Evolutionary conservation across 2,329 filamentous ascomycete species (phyloP), one percentile per base, ranked within the genome.

Genomic region (Shiraia bambusicola): DNA sequence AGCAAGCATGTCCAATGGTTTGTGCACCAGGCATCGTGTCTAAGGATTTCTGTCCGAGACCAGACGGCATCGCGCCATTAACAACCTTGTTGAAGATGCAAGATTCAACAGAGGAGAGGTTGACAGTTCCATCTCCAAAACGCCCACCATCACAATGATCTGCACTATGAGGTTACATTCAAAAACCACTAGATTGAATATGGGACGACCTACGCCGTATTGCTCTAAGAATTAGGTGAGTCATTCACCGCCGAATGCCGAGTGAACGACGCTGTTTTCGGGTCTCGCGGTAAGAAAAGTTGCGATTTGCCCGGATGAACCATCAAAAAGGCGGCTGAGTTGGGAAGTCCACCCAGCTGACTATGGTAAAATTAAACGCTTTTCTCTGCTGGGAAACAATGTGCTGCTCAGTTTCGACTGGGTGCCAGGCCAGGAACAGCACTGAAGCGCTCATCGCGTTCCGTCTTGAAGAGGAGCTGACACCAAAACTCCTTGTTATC

Each of bases 401-500:
- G 12, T 34, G 16, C 19, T 5, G n/a, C 32, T 63, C 38, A 69
- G 48, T 64, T 66, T 26, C 66, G 57, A 9, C 63, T 66, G 34
- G 80, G 78, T 11, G 80, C 81, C 63, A 86, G 67, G 42, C 82
- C 82, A 26, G 82, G 82, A 30, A 85, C 82, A 56, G 80, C 81
- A 58, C 76, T 81, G 58, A 83, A 97, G 47, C 90, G 79, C 78
- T 96, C 92, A 72, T 97, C 93, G 51, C 93, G 83, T 76, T 98
- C 93, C 28, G 93, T 97, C 81, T 96, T 93, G 74, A 97, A 98
- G 77, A 97, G 87, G 53, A 98, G 80, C 76, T 97, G 93, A 28
- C 96, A 81, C 88, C 90, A 97, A 66, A 94, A 98, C 75, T 97
- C 92, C 77, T 94, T 95, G 50, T 86, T 83, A 69, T 98, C 93